Evolutionary conservation across 495 filamentous ascomycete genomes (phyloP), one percentile per base, ranked within the genome.

Genomic region (Platismatia glauca): DNA sequence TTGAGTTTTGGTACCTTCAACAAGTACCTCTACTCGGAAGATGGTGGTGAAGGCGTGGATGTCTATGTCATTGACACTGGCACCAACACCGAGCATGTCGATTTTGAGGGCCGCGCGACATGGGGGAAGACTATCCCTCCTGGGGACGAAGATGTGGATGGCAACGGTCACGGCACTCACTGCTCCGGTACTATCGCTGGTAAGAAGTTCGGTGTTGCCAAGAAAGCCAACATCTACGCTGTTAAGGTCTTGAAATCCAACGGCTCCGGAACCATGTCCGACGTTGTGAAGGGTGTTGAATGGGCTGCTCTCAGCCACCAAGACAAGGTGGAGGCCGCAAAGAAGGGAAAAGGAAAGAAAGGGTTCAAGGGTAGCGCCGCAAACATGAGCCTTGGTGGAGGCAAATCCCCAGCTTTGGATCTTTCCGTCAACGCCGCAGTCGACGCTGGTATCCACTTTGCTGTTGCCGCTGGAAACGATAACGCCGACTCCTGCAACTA

Each of bases 401-500:
- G 95, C 75, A 97, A 95, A 80, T 96, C 92, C 58, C 78, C 79
- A 62, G 86, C 90, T 68, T 83, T 99, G 46, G 94, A 99, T 71
- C 80, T 88, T 64, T 89, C 89, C 73, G 94, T 99, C 62, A 95
- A 97, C 71, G 91, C 91, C 64, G 95, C 91, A 62, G 92, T 97
- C 68, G 78, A 84, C 48, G 88, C 84, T 71, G 95, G 95, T 71
- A 79, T 99, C 60, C 90, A 97, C 82, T 97, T 97, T 70, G 93
- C 95, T 67, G 95, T 97, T 59, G 95, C 95, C 70, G 95, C 95
- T 65, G 95, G 95, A 67, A 99, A 99, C 71, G 95, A 97, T 77
- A 97, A 97, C 68, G 88, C 91, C 62, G 91, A 99, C 78, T 95
- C 95, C 58, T 99, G 95, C 87, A 93, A 91, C 79, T 99, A 97